Conservation (phyloP, 176 grass and related monocot genomes). For the Typha latifolia region DNA sequence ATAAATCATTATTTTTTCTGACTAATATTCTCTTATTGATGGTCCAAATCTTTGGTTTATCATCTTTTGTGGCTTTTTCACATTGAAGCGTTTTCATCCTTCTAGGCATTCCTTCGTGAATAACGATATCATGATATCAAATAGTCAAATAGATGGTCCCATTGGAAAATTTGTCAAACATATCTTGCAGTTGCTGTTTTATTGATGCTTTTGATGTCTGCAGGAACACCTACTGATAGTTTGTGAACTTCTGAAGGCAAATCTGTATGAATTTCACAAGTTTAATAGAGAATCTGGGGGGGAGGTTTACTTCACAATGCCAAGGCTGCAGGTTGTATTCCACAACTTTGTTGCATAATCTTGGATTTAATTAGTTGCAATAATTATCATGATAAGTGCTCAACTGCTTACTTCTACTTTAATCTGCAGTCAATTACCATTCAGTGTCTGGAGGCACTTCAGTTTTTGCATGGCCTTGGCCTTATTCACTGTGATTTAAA, state of each 20-base stretch:
- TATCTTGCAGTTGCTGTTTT: neutral
- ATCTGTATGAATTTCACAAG: constrained; percentile 98
- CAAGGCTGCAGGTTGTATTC: constrained; percentile 69
- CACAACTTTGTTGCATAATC: neutral
- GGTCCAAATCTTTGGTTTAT: too few species aligned
- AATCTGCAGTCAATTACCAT: constrained; percentile 18
- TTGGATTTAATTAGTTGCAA: neutral
- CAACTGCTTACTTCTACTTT: constrained; percentile 18
- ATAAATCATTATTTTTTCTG: too few species aligned
- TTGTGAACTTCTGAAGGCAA: constrained; percentile 98
- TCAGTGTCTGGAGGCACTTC: constrained; percentile 29
- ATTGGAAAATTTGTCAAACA: neutral
- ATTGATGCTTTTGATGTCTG: constrained; percentile 19
- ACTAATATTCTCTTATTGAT: too few species aligned
- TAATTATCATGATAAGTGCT: neutral
- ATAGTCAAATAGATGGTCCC: too few species aligned
- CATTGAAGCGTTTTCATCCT: too few species aligned
- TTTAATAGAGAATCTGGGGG: constrained; percentile 99
- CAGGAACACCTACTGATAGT: constrained; percentile 99
- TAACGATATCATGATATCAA: too few species aligned
- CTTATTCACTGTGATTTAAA: constrained; percentile 35
- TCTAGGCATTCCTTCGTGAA: too few species aligned
- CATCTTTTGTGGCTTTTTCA: too few species aligned
- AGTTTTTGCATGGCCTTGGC: constrained; percentile 19
- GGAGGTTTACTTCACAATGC: constrained; percentile 99